Conservation (phyloP, 176 grass and related monocot species). For the Paspalum notatum region DNA sequence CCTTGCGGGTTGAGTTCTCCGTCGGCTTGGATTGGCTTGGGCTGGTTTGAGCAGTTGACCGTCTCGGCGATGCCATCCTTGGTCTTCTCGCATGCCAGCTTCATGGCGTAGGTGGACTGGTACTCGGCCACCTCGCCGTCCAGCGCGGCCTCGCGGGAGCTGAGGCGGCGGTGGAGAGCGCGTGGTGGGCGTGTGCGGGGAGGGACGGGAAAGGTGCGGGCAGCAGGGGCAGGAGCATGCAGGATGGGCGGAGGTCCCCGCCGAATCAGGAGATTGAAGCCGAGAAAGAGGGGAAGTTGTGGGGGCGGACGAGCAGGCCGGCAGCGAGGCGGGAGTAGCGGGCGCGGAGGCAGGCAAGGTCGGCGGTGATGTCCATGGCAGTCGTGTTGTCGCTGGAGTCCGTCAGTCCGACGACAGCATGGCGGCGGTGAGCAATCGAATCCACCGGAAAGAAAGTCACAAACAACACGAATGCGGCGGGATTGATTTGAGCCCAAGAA, state of each 20-base stretch:
- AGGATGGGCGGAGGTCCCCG: conserved; percentile 52
- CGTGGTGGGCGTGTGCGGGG: conserved; percentile 35
- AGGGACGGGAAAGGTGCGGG: conserved; percentile 51
- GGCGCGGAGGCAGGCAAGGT: conserved; percentile 49
- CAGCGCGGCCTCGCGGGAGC: conserved; percentile 51
- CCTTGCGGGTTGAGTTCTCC: no score
- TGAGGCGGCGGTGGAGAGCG: conserved; percentile 51
- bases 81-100: conserved; percentile 54
- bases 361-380: conserved; percentile 40
- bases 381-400: conserved; percentile 55
- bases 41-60: no score
- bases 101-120: conserved; percentile 58
- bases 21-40: no score
- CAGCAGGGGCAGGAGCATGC: conserved; percentile 50
- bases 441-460: neutral
- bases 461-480: neutral
- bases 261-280: conserved; percentile 57
- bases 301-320: conserved; percentile 47
- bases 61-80: conserved; percentile 51
- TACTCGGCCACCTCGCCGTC: conserved; percentile 63
- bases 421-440: conserved; percentile 48
- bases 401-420: conserved; percentile 55
- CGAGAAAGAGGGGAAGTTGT: conserved; percentile 47
- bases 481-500: neutral
- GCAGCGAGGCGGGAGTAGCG: conserved; percentile 53